A percentile compares a stretch with the other conserved stretches of the same genome.
These are phyloP conservation scores for Noccaea bulbosa DNA, from an alignment of 345 rosid species.

Conservation along the genomic window DNA sequence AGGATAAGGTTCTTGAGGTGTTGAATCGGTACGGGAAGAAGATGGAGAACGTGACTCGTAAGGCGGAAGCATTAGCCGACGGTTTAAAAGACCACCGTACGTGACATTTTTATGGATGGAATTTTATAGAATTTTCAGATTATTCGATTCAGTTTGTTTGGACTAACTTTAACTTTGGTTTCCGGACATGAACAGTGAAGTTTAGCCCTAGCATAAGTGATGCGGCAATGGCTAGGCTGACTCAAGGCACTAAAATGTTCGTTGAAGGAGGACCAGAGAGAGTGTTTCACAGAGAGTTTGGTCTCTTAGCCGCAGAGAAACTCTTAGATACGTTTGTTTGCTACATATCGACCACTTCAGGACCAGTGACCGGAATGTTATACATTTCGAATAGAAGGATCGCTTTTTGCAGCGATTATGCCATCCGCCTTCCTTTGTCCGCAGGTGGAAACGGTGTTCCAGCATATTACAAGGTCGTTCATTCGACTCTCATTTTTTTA, in stretches of 20 bases:
- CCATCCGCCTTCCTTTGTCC: slow-evolving; percentile 54
- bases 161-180: not conserved
- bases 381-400: slow-evolving; percentile 64
- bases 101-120: slow-evolving; percentile 7
- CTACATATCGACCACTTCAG: slow-evolving; percentile 70
- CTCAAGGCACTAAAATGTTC: slow-evolving; percentile 73
- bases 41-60: slow-evolving; percentile 59
- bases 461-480: slow-evolving; percentile 68
- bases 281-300: slow-evolving; percentile 70
- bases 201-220: slow-evolving; percentile 67
- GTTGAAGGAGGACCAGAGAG: slow-evolving; percentile 80
- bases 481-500: no score
- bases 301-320: slow-evolving; percentile 56
- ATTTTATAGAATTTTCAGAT: not conserved
- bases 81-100: slow-evolving; percentile 67
- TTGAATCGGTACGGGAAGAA: slow-evolving; percentile 66
- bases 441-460: slow-evolving; percentile 41
- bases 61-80: slow-evolving; percentile 62
- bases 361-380: slow-evolving; percentile 77
- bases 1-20: slow-evolving; percentile 51
- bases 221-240: slow-evolving; percentile 82
- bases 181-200: slow-evolving; percentile 55
- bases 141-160: not conserved
- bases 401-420: slow-evolving; percentile 72
- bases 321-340: slow-evolving; percentile 73